Percentiles rank a stretch among this genome's conserved stretches.
Evolutionary conservation across 2,329 filamentous ascomycete genomes (phyloP).

Genomic region (Ambrosiella xylebori): DNA sequence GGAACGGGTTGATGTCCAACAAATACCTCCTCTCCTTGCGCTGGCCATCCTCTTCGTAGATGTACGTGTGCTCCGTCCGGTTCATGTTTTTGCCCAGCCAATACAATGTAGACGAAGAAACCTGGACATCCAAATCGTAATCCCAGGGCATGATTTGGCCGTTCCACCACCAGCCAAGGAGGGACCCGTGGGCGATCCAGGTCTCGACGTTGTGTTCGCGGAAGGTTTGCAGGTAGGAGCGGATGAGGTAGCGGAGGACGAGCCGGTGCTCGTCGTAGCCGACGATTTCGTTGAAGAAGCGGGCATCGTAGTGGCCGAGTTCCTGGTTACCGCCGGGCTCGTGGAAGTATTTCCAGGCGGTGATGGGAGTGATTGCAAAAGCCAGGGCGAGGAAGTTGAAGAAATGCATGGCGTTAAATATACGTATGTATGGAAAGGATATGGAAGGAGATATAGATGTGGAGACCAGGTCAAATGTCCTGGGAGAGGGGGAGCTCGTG

Average conservation of each 20-base stretch:
- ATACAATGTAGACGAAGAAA: conserved; percentile 47
- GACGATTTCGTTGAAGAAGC: conserved; percentile 49
- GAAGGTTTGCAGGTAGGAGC: conserved; percentile 56
- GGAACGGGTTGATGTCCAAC: conserved; percentile 61
- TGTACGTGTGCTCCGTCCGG: conserved; percentile 45
- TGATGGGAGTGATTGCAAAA: conserved; percentile 8
- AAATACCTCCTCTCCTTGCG: conserved; percentile 38
- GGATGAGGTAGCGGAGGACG: conserved; percentile 51
- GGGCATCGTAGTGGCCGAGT: conserved; percentile 55
- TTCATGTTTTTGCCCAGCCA: conserved; percentile 52
- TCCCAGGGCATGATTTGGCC: conserved; percentile 64
- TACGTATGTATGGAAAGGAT: not conserved
- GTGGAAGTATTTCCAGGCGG: conserved; percentile 41
- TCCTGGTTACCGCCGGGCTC: conserved; percentile 44
- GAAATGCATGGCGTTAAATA: conserved; percentile 10
- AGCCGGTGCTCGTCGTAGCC: conserved; percentile 48
- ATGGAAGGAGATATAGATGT: too few relatives aligned
- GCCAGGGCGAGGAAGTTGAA: conserved; percentile 8
- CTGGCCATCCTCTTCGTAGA: conserved; percentile 27
- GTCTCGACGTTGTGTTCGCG: conserved; percentile 51
- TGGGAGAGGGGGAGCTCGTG: too few relatives aligned
- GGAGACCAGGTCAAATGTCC: too few relatives aligned
- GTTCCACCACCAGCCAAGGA: conserved; percentile 86
- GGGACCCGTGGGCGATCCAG: conserved; percentile 72
- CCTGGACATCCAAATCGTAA: conserved; percentile 69